Evolutionary conservation across 1,139 yeast genomes (phyloP).

Genomic region (Candida sojae): DNA sequence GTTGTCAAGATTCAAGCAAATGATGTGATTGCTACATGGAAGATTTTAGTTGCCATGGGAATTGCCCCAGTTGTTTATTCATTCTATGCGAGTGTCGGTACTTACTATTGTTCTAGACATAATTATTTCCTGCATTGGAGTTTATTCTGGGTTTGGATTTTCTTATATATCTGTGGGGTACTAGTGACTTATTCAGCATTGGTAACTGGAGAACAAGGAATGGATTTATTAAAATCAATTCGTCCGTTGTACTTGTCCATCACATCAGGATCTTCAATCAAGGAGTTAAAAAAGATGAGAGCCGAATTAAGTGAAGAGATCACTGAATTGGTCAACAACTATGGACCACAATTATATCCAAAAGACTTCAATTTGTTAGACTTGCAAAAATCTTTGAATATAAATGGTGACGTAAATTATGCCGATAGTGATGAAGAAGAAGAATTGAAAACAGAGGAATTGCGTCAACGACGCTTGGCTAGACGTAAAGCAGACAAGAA

Average conservation of each 20-base stretch:
- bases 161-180: conserved; percentile 59
- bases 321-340: conserved; percentile 45
- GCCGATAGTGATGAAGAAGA: conserved; percentile 56
- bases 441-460: conserved; percentile 54
- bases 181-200: conserved; percentile 84
- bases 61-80: conserved; percentile 84
- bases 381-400: conserved; percentile 31
- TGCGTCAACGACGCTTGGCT: conserved; percentile 47
- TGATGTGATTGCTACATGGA: conserved; percentile 97
- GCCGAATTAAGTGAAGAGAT: conserved; percentile 43
- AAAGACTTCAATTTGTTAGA: conserved; percentile 48
- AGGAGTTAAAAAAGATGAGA: conserved; percentile 47
- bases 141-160: conserved; percentile 41
- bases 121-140: conserved; percentile 21
- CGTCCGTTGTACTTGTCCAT: conserved; percentile 76
- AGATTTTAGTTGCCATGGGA: conserved; percentile 84
- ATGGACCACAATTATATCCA: conserved; percentile 48
- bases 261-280: conserved; percentile 59
- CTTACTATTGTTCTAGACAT: conserved; percentile 44
- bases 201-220: conserved; percentile 88
- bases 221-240: conserved; percentile 81
- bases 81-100: conserved; percentile 72
- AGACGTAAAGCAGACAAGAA: conserved; percentile 26
- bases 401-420: conserved; percentile 25
- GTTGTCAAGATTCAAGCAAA: conserved; percentile 88